Evolutionary conservation across 805 yeast species (phyloP), one percentile per base, ranked within the genome.

Genomic region (Spathaspora sp.): DNA sequence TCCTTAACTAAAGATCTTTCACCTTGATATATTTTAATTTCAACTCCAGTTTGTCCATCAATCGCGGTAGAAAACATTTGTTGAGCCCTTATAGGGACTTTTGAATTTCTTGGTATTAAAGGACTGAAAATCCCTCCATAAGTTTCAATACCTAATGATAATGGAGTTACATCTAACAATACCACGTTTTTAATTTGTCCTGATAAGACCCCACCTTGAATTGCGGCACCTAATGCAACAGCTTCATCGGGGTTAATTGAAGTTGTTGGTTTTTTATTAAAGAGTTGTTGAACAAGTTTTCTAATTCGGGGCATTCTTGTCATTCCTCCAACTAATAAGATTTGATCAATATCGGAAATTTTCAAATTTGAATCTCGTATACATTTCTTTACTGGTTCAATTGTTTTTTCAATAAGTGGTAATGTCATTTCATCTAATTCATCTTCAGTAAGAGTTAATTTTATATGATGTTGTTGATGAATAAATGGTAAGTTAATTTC

Each of bases 191-290:
- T 85, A 50, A 88, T 85, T 60, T 87, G 90, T 57, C 96, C 96
- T 18, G 92, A 85, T 51, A 88, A 72, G 40, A 88, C 86, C 59
- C 92, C 96, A 61, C 93, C 96, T 72, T 88, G 96, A 60, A 88
- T 86, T 46, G 96, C 94, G 31, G 96, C 96, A 63, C 96, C 96
- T 57, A 88, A 70, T 44, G 96, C 94, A 47, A 88, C 96, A n/a
- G 94, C 92, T 69, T 88, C 96, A 67, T 88, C 96, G n/a, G 96
- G 96, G 64, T 88, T 88, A 11, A 88, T 89, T 17, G 82, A 79
- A 43, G 86, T 82, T 49, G 84, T 85, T 40, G 93, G 92, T 54
- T 78, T 75, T 63, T 79, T 84, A 32, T 78, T 76, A 63, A 88
- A 87, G 14, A 85, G 56, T 9, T 73, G 72, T 55, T 75, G 78